phyloP scores from a whole-genome alignment of 257 asterid genomes.

The Osmanthus fragrans region DNA sequence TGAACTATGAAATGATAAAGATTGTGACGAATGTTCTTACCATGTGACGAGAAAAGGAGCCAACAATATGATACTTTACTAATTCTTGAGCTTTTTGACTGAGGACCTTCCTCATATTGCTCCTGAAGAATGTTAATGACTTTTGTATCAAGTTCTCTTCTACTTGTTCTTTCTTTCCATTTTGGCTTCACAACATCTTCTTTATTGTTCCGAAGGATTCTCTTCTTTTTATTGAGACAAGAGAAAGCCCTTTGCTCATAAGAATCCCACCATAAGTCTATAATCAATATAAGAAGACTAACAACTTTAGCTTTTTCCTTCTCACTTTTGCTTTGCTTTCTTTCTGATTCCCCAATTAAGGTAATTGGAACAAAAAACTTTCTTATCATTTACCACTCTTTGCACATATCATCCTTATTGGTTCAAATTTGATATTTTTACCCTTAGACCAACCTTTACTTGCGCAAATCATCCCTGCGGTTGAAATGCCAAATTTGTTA shows the following conservation, averaged over 20 bases:
- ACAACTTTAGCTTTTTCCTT: constrained; percentile 34
- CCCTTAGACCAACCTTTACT: too few relatives aligned
- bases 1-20: not conserved
- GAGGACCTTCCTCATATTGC: not conserved
- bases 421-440: too few relatives aligned
- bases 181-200: not conserved
- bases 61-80: not conserved
- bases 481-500: too few relatives aligned
- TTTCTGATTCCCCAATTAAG: not conserved
- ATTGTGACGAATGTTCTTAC: constrained; percentile 23
- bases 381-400: too few relatives aligned
- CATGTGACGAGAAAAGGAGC: constrained; percentile 19
- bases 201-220: not conserved
- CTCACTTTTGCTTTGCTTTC: not conserved
- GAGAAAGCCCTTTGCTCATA: constrained; percentile 34
- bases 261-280: constrained; percentile 17
- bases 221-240: constrained; percentile 27
- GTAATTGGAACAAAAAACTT: too few relatives aligned
- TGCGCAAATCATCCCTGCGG: too few relatives aligned
- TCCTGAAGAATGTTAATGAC: not conserved
- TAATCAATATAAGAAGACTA: not conserved
- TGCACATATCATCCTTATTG: too few relatives aligned
- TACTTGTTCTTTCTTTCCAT: constrained; percentile 10
- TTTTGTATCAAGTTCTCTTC: not conserved
- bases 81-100: not conserved